These are phyloP conservation scores for Lodderomyces margitis DNA, from an alignment of 1,139 yeast genomes.

Conservation along the genomic window DNA sequence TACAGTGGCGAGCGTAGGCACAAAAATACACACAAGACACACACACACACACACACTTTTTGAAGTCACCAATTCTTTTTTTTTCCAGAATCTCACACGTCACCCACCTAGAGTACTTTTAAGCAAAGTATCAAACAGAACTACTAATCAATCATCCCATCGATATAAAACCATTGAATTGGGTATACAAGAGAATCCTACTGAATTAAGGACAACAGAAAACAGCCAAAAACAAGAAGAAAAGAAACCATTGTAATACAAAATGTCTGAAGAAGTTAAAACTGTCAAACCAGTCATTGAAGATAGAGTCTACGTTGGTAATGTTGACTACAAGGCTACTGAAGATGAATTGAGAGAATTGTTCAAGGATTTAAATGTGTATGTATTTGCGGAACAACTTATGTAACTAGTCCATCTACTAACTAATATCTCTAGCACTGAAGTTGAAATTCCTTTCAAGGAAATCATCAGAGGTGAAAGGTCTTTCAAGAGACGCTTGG, in stretches of 20 bases:
- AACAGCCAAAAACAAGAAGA: not conserved
- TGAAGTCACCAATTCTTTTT: not conserved
- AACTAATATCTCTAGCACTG: constrained; percentile 20
- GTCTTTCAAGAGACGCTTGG: constrained; percentile 40
- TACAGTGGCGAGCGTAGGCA: too few species aligned
- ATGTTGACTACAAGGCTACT: constrained; percentile 51
- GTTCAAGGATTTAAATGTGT: constrained; percentile 39
- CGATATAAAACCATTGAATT: not conserved
- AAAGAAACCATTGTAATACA: too few species aligned
- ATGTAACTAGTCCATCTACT: constrained; percentile 7
- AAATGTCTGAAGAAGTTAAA: constrained; percentile 15
- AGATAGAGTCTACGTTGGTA: constrained; percentile 51
- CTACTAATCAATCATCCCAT: too few species aligned
- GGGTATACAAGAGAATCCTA: constrained; percentile 1
- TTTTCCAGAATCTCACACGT: not conserved
- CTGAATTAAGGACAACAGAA: not conserved
- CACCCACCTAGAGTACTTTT: not conserved
- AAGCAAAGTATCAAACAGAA: not conserved
- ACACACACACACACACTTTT: not conserved
- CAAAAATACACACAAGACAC: too few species aligned
- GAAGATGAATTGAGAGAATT: constrained; percentile 50
- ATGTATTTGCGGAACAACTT: constrained; percentile 19
- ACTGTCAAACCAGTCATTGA: constrained; percentile 31
- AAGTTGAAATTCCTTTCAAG: constrained; percentile 44
- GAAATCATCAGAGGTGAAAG: constrained; percentile 31